Percentiles rank a stretch among this genome's conserved stretches.
phyloP scores from a whole-genome alignment of 768 basidiomycete species.

The Lentinula boryana region DNA sequence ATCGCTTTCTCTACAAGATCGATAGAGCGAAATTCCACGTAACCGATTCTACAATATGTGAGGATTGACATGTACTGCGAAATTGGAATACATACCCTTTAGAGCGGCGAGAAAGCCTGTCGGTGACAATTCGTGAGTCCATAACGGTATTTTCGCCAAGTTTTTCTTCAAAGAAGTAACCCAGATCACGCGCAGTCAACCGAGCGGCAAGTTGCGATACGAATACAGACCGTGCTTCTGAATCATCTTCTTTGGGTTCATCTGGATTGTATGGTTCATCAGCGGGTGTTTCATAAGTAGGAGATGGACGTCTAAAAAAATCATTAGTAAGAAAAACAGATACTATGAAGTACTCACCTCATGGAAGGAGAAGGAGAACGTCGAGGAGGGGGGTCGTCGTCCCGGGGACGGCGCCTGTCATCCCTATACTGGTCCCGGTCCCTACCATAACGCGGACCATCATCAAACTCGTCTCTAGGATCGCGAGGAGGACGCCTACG shows the following conservation, averaged over 20 bases:
- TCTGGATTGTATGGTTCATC: constrained; percentile 77
- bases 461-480: constrained; percentile 60
- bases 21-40: constrained; percentile 92
- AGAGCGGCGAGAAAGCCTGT: constrained; percentile 90
- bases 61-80: constrained; percentile 1
- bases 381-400: constrained; percentile 32
- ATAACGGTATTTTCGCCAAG: constrained; percentile 90
- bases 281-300: constrained; percentile 58
- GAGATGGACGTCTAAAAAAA: constrained; percentile 55
- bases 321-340: constrained; percentile 3
- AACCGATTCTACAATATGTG: constrained; percentile 70
- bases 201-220: constrained; percentile 97
- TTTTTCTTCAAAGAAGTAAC: constrained; percentile 98
- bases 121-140: constrained; percentile 95
- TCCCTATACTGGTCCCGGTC: constrained; percentile 37
- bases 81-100: constrained; percentile 68
- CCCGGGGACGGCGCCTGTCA: constrained; percentile 30
- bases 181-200: constrained; percentile 94
- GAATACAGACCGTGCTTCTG: constrained; percentile 97
- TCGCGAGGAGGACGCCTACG: constrained; percentile 40
- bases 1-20: constrained; percentile 91
- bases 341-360: constrained; percentile 28
- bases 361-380: constrained; percentile 39
- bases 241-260: constrained; percentile 92
- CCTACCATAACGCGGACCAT: constrained; percentile 36